Percentiles rank a stretch among this genome's conserved stretches.
phyloP scores from a whole-genome alignment of 805 yeast species.

The Candida patagonica region DNA sequence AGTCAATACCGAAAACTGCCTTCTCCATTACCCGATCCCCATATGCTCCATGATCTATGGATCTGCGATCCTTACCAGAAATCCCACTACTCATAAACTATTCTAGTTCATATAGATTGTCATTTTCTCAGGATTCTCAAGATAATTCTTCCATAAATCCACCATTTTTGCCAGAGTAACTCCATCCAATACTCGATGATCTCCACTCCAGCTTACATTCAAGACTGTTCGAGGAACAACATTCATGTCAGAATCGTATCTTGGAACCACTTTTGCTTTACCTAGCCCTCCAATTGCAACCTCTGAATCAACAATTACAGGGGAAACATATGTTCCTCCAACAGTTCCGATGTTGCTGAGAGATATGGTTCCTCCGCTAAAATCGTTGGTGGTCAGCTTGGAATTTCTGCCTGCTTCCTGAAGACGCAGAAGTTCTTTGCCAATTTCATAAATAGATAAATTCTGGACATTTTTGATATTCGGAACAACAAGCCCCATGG shows the following conservation, averaged over 20 bases:
- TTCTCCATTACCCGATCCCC: too few relatives aligned
- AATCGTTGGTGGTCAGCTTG: constrained; percentile 21
- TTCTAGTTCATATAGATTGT: constrained; percentile 10
- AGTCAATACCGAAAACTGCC: too few relatives aligned
- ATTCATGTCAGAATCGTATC: constrained; percentile 18
- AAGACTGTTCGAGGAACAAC: constrained; percentile 21
- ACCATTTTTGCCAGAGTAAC: constrained; percentile 28
- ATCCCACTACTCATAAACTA: too few relatives aligned
- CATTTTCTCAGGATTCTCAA: constrained; percentile 18
- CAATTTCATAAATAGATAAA: constrained; percentile 23
- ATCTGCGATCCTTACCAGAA: too few relatives aligned
- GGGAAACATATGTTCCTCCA: constrained; percentile 29
- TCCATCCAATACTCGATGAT: constrained; percentile 28
- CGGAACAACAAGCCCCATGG: constrained; percentile 27
- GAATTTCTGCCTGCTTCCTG: constrained; percentile 21
- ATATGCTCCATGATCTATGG: too few relatives aligned
- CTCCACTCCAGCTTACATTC: constrained; percentile 29
- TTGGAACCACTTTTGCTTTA: constrained; percentile 21
- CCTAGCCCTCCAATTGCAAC: constrained; percentile 29
- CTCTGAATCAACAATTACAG: constrained; percentile 26
- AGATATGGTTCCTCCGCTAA: constrained; percentile 26
- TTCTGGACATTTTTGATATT: constrained; percentile 24
- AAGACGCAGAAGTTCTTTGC: constrained; percentile 22
- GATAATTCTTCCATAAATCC: constrained; percentile 20
- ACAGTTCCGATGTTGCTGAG: constrained; percentile 28